Evolutionary conservation across 257 asterid genomes (phyloP), one percentile per base, ranked within the genome.

Genomic region (Solanum peruvianum): DNA sequence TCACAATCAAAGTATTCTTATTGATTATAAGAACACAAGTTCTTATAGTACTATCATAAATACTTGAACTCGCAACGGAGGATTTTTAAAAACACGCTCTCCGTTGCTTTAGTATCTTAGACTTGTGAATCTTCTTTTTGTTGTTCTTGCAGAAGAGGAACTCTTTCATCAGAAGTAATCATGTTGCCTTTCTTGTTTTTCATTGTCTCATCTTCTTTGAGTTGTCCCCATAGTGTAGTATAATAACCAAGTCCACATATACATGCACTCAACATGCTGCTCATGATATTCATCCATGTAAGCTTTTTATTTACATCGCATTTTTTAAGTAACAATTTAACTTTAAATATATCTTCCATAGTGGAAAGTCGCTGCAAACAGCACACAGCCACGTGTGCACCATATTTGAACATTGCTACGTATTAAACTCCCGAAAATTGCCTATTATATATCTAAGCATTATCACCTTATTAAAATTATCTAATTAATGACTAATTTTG

Each of bases 211-310:
- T 88, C 92, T 27, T 90, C 91, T 86, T 87, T 91, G 10, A 92
- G 85, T 41, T 92, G 94, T 66, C 93, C 97, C 94, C 95, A 93
- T 27, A 94, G 83, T 31, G 87, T 83, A 31, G 95, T 91, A 91
- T 91, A 93, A 89, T 93, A 94, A 21, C 98, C 98, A 88, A 89
- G 80, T 35, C 97, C 97, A 85, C 95, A 93, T 25, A 91, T 72
- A 89, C 92, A 90, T 45, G 96, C 97, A 84, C 94, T 93, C 92
- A 93, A 81, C 94, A 95, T 95, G 91, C 98, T 94, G 89, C 88
- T 86, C 73, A 82, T 49, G 58, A 49, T 82, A 20, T 49, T 81
- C 31, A 85, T 23, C 60, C 78, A 72, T 35, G 9, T 72, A 72
- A 72, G 47, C 47, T 18, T 72, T 72, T 25, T 33, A 33, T 33